phyloP scores from a whole-genome alignment of 495 filamentous ascomycete genomes.

The Sabuloglossum arenarium region DNA sequence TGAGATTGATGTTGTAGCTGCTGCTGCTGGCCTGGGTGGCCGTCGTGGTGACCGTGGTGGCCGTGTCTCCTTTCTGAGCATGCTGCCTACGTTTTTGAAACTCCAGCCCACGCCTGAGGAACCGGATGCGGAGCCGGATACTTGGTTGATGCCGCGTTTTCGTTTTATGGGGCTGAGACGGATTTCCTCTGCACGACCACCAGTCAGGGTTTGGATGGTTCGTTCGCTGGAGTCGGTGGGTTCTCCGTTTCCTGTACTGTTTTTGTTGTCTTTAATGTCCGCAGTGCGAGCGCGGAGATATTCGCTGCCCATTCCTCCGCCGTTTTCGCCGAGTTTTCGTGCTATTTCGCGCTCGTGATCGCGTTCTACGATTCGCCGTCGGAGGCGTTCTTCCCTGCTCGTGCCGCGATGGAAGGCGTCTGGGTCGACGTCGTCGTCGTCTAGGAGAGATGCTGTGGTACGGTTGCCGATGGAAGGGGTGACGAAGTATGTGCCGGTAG shows the following conservation, averaged over 20 bases:
- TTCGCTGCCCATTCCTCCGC: slow-evolving; percentile 49
- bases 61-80: not conserved
- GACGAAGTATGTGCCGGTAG: slow-evolving; percentile 24
- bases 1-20: no score
- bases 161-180: slow-evolving; percentile 55
- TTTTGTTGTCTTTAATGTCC: slow-evolving; percentile 1
- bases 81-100: not conserved
- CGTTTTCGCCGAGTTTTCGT: slow-evolving; percentile 39
- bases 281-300: slow-evolving; percentile 35
- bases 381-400: slow-evolving; percentile 44
- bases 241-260: not conserved
- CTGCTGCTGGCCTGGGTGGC: not conserved
- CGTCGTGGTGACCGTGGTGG: not conserved
- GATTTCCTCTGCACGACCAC: slow-evolving; percentile 39
- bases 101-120: not conserved
- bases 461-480: slow-evolving; percentile 16
- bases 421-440: slow-evolving; percentile 40
- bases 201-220: slow-evolving; percentile 21
- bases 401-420: slow-evolving; percentile 29
- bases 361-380: slow-evolving; percentile 43
- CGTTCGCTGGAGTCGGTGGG: not conserved
- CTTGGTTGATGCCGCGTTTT: slow-evolving; percentile 19
- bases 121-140: not conserved
- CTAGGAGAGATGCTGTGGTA: slow-evolving; percentile 42
- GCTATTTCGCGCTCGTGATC: slow-evolving; percentile 71